Conservation (phyloP, 495 filamentous ascomycete species). For the Aspergillus avenaceus region DNA sequence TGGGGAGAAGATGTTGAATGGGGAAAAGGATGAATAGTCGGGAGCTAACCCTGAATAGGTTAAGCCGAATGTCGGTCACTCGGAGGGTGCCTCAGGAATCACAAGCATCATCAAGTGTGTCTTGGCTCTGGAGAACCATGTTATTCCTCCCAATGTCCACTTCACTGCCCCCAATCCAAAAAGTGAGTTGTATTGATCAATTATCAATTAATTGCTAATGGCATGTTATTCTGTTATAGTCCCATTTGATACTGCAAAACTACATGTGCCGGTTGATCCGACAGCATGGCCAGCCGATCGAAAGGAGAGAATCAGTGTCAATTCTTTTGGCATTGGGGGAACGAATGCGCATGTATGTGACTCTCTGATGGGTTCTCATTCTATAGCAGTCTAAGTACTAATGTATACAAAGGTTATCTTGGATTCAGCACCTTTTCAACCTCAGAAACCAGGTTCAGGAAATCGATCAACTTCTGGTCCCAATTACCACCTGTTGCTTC, state of each 20-base stretch:
- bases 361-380: not conserved
- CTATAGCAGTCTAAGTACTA: too few species aligned
- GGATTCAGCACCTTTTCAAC: not conserved
- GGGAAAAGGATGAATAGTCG: not conserved
- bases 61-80: constrained; percentile 49
- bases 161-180: constrained; percentile 10
- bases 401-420: constrained; percentile 7
- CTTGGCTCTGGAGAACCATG: constrained; percentile 41
- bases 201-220: not conserved
- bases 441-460: not conserved
- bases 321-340: constrained; percentile 30
- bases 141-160: constrained; percentile 45
- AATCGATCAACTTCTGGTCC: not conserved
- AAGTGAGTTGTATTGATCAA: constrained; percentile 3
- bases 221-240: constrained; percentile 12
- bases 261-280: constrained; percentile 15
- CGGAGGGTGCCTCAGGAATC: constrained; percentile 47
- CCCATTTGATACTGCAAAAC: constrained; percentile 20
- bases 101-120: constrained; percentile 53
- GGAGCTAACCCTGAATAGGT: constrained; percentile 13
- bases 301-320: constrained; percentile 22
- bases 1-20: too few species aligned
- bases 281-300: constrained; percentile 23
- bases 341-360: constrained; percentile 23
- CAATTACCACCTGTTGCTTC: constrained; percentile 2